phyloP scores from a whole-genome alignment of 192 early-diverging fungal genomes.

The Spinellus fusiger region DNA sequence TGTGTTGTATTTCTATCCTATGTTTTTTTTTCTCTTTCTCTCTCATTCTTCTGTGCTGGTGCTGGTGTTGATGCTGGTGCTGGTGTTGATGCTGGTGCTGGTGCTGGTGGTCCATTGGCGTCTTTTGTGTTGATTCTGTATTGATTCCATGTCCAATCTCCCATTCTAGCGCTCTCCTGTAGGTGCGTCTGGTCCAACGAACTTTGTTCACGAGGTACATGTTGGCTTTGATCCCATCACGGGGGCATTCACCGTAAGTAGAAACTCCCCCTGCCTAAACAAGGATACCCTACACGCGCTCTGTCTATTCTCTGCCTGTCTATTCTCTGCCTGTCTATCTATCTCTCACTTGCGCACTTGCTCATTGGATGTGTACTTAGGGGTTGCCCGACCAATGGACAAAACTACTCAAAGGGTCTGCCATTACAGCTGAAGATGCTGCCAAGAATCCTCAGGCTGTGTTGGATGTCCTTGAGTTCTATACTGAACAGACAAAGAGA shows the following conservation, averaged over 20 bases:
- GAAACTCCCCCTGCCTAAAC: not conserved
- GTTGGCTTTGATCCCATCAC: constrained; percentile 61
- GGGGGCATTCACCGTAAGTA: constrained; percentile 52
- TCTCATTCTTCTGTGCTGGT: not conserved
- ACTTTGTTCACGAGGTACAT: constrained; percentile 85
- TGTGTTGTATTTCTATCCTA: not conserved
- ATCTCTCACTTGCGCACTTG: not conserved
- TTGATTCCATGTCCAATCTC: not conserved
- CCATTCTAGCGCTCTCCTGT: constrained; percentile 66
- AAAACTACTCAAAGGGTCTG: constrained; percentile 85
- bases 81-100: not conserved
- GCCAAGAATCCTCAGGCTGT: constrained; percentile 98
- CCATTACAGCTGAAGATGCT: constrained; percentile 96
- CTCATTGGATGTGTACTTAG: constrained; percentile 26
- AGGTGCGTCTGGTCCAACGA: constrained; percentile 76
- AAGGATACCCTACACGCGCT: not conserved
- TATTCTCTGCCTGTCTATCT: not conserved
- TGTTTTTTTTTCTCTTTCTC: not conserved
- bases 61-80: no score
- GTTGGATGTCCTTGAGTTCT: constrained; percentile 96
- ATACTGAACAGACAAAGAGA: constrained; percentile 78
- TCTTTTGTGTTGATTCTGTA: not conserved
- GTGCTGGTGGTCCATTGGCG: not conserved
- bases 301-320: not conserved
- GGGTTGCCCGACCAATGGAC: constrained; percentile 97